Conservation (phyloP, 345 rosid species). For the Kernera saxatilis region DNA sequence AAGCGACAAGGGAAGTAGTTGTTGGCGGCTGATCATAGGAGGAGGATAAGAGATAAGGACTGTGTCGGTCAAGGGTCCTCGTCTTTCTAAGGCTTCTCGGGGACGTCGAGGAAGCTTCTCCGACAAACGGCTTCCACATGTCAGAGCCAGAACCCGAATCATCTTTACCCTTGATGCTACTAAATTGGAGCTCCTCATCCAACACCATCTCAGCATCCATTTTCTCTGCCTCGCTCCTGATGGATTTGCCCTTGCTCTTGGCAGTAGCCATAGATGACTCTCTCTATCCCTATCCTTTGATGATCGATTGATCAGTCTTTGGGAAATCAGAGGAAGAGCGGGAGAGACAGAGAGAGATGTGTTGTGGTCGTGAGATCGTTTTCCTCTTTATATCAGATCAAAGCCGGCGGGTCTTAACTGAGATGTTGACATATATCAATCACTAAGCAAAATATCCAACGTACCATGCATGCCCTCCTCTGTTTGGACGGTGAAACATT, state of each 20-base stretch:
- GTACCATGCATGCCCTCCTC: not conserved
- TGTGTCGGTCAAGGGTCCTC: constrained; percentile 55
- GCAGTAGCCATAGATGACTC: not conserved
- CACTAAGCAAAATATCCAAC: constrained; percentile 21
- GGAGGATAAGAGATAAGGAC: constrained; percentile 24
- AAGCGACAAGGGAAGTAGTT: constrained; percentile 19
- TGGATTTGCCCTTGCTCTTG: constrained; percentile 42
- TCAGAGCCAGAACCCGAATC: constrained; percentile 28
- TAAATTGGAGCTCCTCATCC: constrained; percentile 37
- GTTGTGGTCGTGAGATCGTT: not conserved
- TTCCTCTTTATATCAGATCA: constrained; percentile 5
- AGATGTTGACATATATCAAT: constrained; percentile 19
- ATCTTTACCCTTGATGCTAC: constrained; percentile 23
- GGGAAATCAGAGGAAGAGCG: not conserved
- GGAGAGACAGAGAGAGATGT: not conserved
- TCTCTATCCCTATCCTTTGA: not conserved
- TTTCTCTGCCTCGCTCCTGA: constrained; percentile 36
- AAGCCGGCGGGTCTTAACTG: not conserved
- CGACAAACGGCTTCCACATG: constrained; percentile 49
- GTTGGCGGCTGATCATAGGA: constrained; percentile 6
- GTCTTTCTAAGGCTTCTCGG: constrained; percentile 57
- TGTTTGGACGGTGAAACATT: constrained; percentile 25
- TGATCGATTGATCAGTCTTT: not conserved
- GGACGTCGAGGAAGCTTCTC: constrained; percentile 56
- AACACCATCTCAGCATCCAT: constrained; percentile 15